Percentiles rank a stretch among this genome's conserved stretches.
Conservation (phyloP, 2,329 filamentous ascomycete genomes). For the Bertia moriformis region DNA sequence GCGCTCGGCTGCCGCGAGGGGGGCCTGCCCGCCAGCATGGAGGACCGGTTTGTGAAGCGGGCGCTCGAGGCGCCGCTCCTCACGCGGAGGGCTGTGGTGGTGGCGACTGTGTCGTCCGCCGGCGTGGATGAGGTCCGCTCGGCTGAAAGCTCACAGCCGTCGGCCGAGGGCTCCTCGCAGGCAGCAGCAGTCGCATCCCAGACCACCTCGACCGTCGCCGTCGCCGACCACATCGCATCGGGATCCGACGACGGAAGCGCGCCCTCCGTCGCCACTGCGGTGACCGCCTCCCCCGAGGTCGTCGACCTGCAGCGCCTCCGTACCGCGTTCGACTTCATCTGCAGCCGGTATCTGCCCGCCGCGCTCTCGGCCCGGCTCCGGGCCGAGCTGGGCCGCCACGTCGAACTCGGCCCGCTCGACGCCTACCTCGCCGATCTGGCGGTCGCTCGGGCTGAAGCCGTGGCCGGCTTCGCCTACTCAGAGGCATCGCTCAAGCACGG, state of each 20-base stretch:
- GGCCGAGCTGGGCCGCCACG: conserved; percentile 17
- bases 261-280: conserved; percentile 17
- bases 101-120: conserved; percentile 7
- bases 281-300: conserved; percentile 31
- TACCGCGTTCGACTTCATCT: conserved; percentile 50
- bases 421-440: conserved; percentile 53
- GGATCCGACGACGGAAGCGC: neutral
- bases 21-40: conserved; percentile 64
- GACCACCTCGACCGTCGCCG: conserved; percentile 2
- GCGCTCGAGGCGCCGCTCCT: conserved; percentile 64
- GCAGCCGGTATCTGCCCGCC: conserved; percentile 40
- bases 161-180: neutral
- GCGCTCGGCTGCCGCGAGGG: too few relatives aligned
- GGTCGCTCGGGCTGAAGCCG: conserved; percentile 57
- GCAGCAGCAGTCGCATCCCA: too few relatives aligned
- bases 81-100: conserved; percentile 31
- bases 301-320: conserved; percentile 46
- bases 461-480: conserved; percentile 48
- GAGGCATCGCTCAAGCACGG: conserved; percentile 60
- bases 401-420: conserved; percentile 60
- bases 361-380: conserved; percentile 26
- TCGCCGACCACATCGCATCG: neutral
- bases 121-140: conserved; percentile 3
- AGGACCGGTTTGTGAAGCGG: conserved; percentile 68
- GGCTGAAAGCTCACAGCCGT: neutral